Base-by-base conservation (phyloP, 2,329 filamentous ascomycete species). In the Diaporthe sp. region DNA sequence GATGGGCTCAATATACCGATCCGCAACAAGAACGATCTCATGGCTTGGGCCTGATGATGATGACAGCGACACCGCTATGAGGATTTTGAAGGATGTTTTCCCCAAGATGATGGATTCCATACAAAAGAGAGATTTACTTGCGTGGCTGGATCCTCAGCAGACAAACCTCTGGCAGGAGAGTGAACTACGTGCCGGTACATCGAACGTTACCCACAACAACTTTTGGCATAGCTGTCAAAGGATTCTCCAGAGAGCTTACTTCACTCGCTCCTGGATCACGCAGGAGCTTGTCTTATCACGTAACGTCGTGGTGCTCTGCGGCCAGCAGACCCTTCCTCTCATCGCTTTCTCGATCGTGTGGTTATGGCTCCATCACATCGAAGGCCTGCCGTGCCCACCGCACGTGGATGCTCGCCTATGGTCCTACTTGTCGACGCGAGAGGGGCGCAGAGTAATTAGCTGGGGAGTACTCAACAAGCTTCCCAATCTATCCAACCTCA, bases 271-370 rank as follows among this genome's bases (percentile, higher is more conserved):
- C 22, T 66, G 61, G 61, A 66, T 66, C 19, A 66, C 61, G 0
- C 61, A 66, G 30, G 61, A 66, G 61, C 61, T 66, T 15, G 61
- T 51, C 17, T 32, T 66, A 13, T 66, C 61, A 37, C 27, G 30
- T 12, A 66, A 66, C 13, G 13, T 66, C 22, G 44, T 51, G 44
- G 30, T 66, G 30, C 61, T 66, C 42, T 66, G 61, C 30, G 61
- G 61, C 19, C 61, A 66, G 30, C 61, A 51, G 44, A 66, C 61
- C 13, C 42, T 66, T 27, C 61, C 61, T 32, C 61, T 66, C 30
- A 15, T 32, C 30, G 42, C 61, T 27, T 66, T 66, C 22, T 25
- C 19, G 61, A 17, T 51, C 25, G 15, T 66, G 15, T 66, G 44
- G 61, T n/a, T 51, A 37, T 66, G 61, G 61, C 42, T 66, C 4